Evolutionary conservation across 176 grass and related monocot genomes (phyloP), one percentile per base, ranked within the genome.

Genomic region (Oryza officinalis): DNA sequence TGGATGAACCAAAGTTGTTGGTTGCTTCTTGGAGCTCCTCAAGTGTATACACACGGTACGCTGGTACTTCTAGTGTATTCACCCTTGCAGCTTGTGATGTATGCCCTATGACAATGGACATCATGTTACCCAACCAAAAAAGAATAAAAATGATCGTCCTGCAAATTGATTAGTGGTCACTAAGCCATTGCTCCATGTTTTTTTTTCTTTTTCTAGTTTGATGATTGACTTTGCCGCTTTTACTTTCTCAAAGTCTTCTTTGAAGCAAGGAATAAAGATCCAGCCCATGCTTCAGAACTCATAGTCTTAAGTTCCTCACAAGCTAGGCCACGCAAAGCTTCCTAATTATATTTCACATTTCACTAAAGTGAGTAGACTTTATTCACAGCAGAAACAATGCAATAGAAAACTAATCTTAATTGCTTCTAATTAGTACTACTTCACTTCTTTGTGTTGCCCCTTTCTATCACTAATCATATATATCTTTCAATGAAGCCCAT

Each of bases 1-100:
- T 96, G 63, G 93, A 89, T 37, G 71, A 66, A 22, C 86, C 82
- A 20, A 99, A 96, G 71, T 86, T 87, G 33, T 89, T 35, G 0
- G 93, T 99, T 83, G 88, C 89, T 77, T 95, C 96, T 89, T 96
- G 80, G 72, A 99, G 32, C 61, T 99, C 96, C 69, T 99, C 96
- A 5, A 89, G 27, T 13, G 69, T 87, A 63, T 94, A 96, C 35
- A 79, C 26, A 5, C 81, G 86, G 70, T 90, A 90, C 0, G 85
- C 63, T 37, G 84, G 87, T 6, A 94, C 82, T 61, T 91, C 93
- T 38, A 96, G 64, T 12, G 85, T 84, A 76, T 87, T 92, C 35
- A 94, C 74, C 78, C 77, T 88, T 67, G 83, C 81, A 38, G 87
- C 81, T 80, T 90, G 96, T 31, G 91, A 88, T 44, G 82, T 87